Base-by-base conservation (phyloP, 768 basidiomycete species). In the Boletus rex-veris region DNA sequence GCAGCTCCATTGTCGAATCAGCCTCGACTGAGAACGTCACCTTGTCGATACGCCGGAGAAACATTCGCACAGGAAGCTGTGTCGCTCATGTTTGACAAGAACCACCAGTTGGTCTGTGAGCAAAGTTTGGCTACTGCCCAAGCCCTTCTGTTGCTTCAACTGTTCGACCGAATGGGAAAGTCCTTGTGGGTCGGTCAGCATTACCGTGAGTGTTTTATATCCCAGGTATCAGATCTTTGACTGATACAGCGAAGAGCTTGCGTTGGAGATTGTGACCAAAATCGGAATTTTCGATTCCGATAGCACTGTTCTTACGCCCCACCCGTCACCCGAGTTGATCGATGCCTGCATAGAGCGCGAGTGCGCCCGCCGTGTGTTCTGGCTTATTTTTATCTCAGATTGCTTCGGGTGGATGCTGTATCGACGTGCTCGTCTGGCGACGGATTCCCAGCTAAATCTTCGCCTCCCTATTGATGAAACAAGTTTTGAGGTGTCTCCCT, bases 381-480 rank as follows among this genome's bases (percentile, higher is more conserved):
- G 90, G 89, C 75, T 88, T 50, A 81, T 88, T 53, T 81, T 84
- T 64, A 71, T 83, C 55, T 75, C 86, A 63, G 82, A 86, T 63
- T 69, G 73, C 59, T 72, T 79, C 24, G 69, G 70, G 40, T 72
- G 74, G 61, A 70, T 75, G 48, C 45, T 71, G 21, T 72, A 70
- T 60, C 64, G 69, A 51, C 74, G 72, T 28, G 51, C 67, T 43
- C 70, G 68, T 21, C 68, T 72, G 26, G 69, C 72, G 58, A 64
- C 70, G 53, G 73, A 72, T 41, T 68, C 72, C 39, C 80, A 86
- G 54, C 68, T 82, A 53, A 77, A 76, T 35, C 77, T 90, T 40
- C 80, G 85, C 45, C 74, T 92, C 35, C 90, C 90, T n/a, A 82
- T 84, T 8, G 88, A 91, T 64, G 90, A 92, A 69, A 83, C 87